Evolutionary conservation across 768 basidiomycete species (phyloP), one percentile per base, ranked within the genome.

Genomic region (Ephemerocybe angulata): DNA sequence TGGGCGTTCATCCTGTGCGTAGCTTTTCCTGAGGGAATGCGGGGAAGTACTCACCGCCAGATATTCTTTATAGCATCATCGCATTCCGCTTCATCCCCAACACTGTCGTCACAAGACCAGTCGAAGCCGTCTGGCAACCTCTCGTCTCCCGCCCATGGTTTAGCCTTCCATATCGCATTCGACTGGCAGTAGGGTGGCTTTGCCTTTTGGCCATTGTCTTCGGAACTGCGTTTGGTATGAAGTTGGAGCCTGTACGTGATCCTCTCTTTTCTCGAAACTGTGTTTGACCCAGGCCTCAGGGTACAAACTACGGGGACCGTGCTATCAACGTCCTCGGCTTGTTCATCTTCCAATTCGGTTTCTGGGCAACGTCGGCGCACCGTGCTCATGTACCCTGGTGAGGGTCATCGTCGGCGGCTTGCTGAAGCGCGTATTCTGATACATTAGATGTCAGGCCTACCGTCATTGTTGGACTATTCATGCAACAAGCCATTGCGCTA

Each of bases 191-290:
- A 33, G 92, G 93, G 48, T 92, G 89, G 88, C 65, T 90, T 22
- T 83, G 81, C 56, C 81, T 95, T 38, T 65, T 94, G 44, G 90
- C 65, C 15, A 83, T 93, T 54, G 75, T 93, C 44, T 87, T 95
- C 55, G 93, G 92, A 28, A 92, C 89, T 19, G 92, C 90, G 0
- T 95, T 91, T 66, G 92, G 92, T 10, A 89, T 92, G 72, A 71
- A 76, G 24, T 78, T 87, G 27, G 68, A 77, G 44, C 70, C 65
- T 47, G 88, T 87, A 58, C 40, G 78, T 62, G 21, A 81, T 60
- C 35, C 74, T 53, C 28, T 47, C 29, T 37, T 21, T 47, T 60
- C 25, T 29, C 31, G 41, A 35, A 52, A 40, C 43, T 28, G 17
- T 38, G 41, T n/a, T 21, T 10, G 11, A 58, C 55, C 58, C 15